These are phyloP conservation scores for Coix lacrymajobi DNA, from an alignment of 176 grass and related monocot species.

Conservation along the genomic window DNA sequence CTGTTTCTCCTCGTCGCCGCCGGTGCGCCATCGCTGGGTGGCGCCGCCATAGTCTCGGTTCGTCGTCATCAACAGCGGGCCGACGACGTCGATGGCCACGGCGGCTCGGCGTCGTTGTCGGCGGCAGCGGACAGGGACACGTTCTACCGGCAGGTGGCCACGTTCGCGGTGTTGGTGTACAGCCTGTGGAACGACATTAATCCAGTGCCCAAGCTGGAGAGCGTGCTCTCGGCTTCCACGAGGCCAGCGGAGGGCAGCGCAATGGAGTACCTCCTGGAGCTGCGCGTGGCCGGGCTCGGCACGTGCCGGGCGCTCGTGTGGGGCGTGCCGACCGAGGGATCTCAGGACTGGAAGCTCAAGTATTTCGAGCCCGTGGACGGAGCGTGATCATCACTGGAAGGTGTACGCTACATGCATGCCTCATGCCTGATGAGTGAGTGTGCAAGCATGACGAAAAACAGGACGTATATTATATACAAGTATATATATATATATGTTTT, in stretches of 20 bases:
- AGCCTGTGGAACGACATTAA: slow-evolving; percentile 7
- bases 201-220: slow-evolving; percentile 17
- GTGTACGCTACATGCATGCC: neutral
- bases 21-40: neutral
- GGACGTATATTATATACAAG: neutral
- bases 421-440: neutral
- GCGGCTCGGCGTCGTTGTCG: no score
- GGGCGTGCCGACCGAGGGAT: slow-evolving; percentile 12
- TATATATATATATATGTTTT: no score
- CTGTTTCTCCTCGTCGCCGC: neutral
- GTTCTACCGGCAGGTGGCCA: slow-evolving; percentile 8
- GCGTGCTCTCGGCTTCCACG: neutral
- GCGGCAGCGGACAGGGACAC: neutral
- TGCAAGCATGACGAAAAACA: neutral
- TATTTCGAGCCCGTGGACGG: neutral
- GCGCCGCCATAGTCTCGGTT: neutral
- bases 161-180: slow-evolving; percentile 34
- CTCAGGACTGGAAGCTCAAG: slow-evolving; percentile 33
- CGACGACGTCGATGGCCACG: neutral
- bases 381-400: neutral
- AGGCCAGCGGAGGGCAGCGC: neutral
- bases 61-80: neutral
- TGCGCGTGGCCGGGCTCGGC: slow-evolving; percentile 18
- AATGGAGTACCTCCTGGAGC: slow-evolving; percentile 20
- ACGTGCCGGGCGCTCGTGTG: slow-evolving; percentile 28